These are phyloP conservation scores for Mortierella sp. DNA, from an alignment of 371 early-diverging fungal species.

Conservation along the genomic window DNA sequence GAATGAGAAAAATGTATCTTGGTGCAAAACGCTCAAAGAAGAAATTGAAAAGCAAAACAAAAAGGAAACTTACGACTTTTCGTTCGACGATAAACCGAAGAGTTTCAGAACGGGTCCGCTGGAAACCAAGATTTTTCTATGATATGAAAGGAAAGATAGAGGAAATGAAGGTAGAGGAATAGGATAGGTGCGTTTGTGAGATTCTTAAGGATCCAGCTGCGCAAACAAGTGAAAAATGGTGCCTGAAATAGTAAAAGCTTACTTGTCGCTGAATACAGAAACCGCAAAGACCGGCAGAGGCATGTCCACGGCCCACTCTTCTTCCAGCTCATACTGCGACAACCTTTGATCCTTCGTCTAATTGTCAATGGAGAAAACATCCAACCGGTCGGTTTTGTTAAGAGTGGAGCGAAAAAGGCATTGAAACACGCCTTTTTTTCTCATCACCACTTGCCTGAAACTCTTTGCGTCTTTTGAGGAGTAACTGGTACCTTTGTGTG, in stretches of 20 bases:
- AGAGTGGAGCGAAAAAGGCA: neutral
- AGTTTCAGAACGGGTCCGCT: slow-evolving; percentile 39
- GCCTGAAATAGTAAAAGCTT: neutral
- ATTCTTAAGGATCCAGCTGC: too few species aligned
- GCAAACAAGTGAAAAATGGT: neutral
- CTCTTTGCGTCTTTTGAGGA: neutral
- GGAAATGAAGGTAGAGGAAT: neutral
- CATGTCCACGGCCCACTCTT: slow-evolving; percentile 52
- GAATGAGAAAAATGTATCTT: neutral
- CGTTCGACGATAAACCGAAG: slow-evolving; percentile 29
- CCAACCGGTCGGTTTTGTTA: slow-evolving; percentile 38
- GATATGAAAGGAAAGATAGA: neutral
- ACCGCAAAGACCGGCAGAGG: slow-evolving; percentile 47
- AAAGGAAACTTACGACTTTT: slow-evolving; percentile 29
- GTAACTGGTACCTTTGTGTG: slow-evolving; percentile 33
- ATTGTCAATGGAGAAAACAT: too few species aligned
- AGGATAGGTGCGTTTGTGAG: too few species aligned
- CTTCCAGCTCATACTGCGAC: slow-evolving; percentile 30
- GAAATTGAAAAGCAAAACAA: neutral
- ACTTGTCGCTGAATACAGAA: slow-evolving; percentile 37
- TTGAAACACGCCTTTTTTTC: neutral
- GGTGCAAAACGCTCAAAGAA: neutral
- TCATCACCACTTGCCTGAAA: too few species aligned
- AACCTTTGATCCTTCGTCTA: too few species aligned
- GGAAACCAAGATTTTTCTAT: slow-evolving; percentile 38